Evolutionary conservation across 2,329 filamentous ascomycete species (phyloP), one percentile per base, ranked within the genome.

Genomic region (Nigrospora sphaerica): DNA sequence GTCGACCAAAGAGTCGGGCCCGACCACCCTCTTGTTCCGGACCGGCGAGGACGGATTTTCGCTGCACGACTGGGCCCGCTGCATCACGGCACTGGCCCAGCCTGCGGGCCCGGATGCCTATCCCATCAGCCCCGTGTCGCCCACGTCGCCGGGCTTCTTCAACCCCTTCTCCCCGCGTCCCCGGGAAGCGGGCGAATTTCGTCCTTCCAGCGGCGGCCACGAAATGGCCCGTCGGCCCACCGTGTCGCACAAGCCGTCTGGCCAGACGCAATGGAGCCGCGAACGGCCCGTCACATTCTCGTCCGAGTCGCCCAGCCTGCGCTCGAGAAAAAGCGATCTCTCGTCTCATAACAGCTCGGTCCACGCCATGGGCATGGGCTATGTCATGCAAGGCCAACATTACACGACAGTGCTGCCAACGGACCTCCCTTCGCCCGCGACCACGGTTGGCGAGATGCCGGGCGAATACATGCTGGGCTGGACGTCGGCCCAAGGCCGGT

Each of bases 261-360:
- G 63, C 16, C 70, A 75, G 32, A 70, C 71, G 3, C 67, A 72
- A 39, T 70, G 70, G 16, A 62, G 65, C 23, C 64, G 68, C 33
- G 75, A 80, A 16, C 67, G 72, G 2, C 72, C 75, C 0, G 62
- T 72, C 5, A 75, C 75, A 1, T 73, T 78, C 44, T 72, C 71
- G 49, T 81, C 80, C 2, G 78, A 76, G 37, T 77, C 79, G 1
- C 78, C 75, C 0, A 84, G 80, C 54, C 59, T 85, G 42, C 74
- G 78, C 16, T 85, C 81, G 4, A 77, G 77, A 51, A 73, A 74
- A 32, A 85, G 81, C 51, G 81, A 85, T 52, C 58, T 85, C 14
- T 65, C 63, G 3, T 78, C 76, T 4, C 77, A 77, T 12, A 73
- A 74, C 14, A 78, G 72, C 49, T 72, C 67, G 33, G 72, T 70